Percentiles rank a stretch among this genome's conserved stretches.
These are phyloP conservation scores for Glomus cerebriforme DNA, from an alignment of 192 early-diverging fungal genomes.

Conservation along the genomic window DNA sequence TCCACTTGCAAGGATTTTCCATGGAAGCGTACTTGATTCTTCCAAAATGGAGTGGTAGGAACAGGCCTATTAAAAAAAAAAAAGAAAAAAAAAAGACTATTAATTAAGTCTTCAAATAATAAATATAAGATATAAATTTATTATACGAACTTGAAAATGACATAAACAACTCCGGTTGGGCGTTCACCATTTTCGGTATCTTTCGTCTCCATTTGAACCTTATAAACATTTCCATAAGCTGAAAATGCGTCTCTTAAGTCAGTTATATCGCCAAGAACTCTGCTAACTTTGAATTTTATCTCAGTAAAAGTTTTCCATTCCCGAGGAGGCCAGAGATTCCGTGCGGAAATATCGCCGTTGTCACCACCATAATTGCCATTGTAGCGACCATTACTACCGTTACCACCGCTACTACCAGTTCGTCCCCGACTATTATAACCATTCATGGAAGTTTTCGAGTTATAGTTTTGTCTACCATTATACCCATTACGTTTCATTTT, in stretches of 20 bases:
- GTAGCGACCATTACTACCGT: neutral
- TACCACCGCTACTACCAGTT: no score
- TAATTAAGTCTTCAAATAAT: neutral
- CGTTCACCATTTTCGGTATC: neutral
- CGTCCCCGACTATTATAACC: no score
- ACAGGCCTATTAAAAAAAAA: neutral
- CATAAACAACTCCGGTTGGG: conserved; percentile 19
- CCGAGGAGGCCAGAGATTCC: neutral
- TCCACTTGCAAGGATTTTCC: conserved; percentile 31
- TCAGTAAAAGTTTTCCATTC: neutral
- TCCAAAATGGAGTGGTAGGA: neutral
- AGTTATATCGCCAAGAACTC: conserved; percentile 2
- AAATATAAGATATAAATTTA: conserved; percentile 1
- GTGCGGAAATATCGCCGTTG: neutral
- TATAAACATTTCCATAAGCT: conserved; percentile 26
- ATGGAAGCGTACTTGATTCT: conserved; percentile 26
- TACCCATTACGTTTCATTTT: no score
- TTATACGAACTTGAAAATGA: conserved; percentile 26
- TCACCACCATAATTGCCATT: neutral
- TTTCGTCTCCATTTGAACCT: conserved; percentile 34
- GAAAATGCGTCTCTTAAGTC: conserved; percentile 31
- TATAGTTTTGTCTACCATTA: no score
- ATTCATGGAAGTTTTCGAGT: no score
- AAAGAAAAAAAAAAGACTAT: neutral
- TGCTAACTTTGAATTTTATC: conserved; percentile 26